These are phyloP conservation scores for Penicillium crustosum DNA, from an alignment of 2,329 filamentous ascomycete species.

Conservation along the genomic window DNA sequence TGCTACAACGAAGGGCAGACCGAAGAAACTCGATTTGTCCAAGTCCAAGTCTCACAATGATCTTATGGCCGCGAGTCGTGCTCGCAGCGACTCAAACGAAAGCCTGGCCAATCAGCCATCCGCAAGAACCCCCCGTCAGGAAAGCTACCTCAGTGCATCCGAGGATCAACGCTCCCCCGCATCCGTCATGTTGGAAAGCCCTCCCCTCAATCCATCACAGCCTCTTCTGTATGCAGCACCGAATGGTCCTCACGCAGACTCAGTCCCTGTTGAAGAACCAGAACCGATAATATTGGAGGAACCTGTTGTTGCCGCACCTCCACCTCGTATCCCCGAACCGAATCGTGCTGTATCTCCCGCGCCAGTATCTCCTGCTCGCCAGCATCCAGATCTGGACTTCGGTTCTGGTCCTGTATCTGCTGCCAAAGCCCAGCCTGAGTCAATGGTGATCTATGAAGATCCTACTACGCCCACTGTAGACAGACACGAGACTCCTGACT, in stretches of 20 bases:
- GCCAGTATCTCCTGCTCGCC: background rate
- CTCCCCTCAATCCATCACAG: slow-evolving; percentile 19
- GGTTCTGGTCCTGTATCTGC: slow-evolving; percentile 9
- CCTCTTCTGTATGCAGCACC: slow-evolving; percentile 1
- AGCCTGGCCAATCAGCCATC: slow-evolving; percentile 14
- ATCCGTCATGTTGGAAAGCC: slow-evolving; percentile 23
- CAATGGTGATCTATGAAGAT: slow-evolving; percentile 31
- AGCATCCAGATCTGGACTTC: slow-evolving; percentile 5
- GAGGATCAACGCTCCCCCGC: slow-evolving; percentile 51
- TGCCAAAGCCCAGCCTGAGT: slow-evolving; percentile 16
- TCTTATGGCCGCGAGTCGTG: slow-evolving; percentile 30
- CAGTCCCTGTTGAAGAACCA: slow-evolving; percentile 17
- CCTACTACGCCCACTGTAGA: slow-evolving; percentile 20
- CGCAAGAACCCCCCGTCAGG: slow-evolving; percentile 8
- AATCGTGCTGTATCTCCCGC: background rate
- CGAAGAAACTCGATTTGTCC: slow-evolving; percentile 35
- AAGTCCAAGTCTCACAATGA: slow-evolving; percentile 30
- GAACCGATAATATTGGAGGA: slow-evolving; percentile 12
- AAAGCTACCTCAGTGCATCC: slow-evolving; percentile 47
- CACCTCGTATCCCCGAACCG: slow-evolving; percentile 3
- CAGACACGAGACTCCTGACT: slow-evolving; percentile 3
- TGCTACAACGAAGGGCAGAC: slow-evolving; percentile 34
- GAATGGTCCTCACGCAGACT: slow-evolving; percentile 3
- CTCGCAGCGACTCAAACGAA: slow-evolving; percentile 27
- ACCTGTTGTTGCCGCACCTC: slow-evolving; percentile 1